Evolutionary conservation across 2,329 filamentous ascomycete genomes (phyloP).

Genomic region (Trichoderma sp.): DNA sequence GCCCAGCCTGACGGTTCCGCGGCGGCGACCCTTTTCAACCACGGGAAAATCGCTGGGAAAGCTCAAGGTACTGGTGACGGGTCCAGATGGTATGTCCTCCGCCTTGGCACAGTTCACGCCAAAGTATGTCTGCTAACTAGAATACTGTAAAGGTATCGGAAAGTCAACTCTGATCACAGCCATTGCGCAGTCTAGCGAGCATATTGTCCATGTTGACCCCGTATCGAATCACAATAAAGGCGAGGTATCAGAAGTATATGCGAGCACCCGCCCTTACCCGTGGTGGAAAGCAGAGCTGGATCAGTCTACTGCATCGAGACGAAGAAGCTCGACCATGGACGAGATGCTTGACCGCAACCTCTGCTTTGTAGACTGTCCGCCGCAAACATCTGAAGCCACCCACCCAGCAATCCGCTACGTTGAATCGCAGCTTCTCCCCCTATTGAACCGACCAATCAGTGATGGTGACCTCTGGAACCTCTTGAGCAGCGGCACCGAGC

Average conservation of each 20-base stretch:
- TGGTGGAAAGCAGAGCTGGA: conserved; percentile 86
- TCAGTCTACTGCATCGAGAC: conserved; percentile 56
- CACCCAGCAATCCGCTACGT: conserved; percentile 72
- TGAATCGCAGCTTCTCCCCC: conserved; percentile 50
- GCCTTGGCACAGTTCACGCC: not conserved
- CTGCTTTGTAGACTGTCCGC: conserved; percentile 87
- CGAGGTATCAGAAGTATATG: conserved; percentile 68
- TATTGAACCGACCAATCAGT: conserved; percentile 58
- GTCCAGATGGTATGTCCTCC: conserved; percentile 65
- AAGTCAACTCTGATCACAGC: conserved; percentile 90
- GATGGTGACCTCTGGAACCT: conserved; percentile 77
- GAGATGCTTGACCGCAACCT: conserved; percentile 86
- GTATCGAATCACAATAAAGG: conserved; percentile 44
- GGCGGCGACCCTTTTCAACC: conserved; percentile 86
- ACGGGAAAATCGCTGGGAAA: conserved; percentile 81
- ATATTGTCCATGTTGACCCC: conserved; percentile 91
- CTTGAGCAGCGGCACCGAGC: conserved; percentile 79
- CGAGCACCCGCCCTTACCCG: conserved; percentile 83
- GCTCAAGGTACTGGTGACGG: conserved; percentile 86
- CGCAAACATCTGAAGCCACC: conserved; percentile 44
- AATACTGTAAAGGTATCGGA: conserved; percentile 64
- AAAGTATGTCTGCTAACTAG: not conserved
- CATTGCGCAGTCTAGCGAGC: conserved; percentile 82
- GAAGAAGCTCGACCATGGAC: conserved; percentile 69
- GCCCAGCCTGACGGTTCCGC: conserved; percentile 92